Base-by-base conservation (phyloP, 139 green algal species). In the Yamagishiella unicocca region DNA sequence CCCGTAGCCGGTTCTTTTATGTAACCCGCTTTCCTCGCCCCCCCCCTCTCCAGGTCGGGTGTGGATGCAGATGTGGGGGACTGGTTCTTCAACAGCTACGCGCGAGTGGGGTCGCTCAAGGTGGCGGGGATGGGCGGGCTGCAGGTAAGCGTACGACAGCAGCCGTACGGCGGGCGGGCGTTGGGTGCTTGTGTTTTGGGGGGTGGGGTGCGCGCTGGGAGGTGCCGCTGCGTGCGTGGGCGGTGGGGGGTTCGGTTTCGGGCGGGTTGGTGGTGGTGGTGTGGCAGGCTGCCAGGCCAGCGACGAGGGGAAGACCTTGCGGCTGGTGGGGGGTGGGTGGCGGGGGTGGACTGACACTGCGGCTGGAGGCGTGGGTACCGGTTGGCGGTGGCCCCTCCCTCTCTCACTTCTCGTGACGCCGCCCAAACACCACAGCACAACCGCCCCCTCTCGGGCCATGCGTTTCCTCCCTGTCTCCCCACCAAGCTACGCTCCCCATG, bases 41-140 rank as follows among this genome's bases (percentile, higher is more conserved):
- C n/a, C n/a, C n/a, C n/a, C n/a, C n/a, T n/a, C 24, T 42, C 27
- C 50, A 84, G 55, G 45, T 84, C 77, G 14, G 54, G 31, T 2
- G 77, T 84, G 38, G 77, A 74, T 8, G 4, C 7, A 6, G 55
- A 73, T 29, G 77, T 84, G 35, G 55, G 55, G 55, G 55, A 55
- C 77, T 58, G 38, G 55, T 84, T 84, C 77, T 25, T 84, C 4
- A 42, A 37, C 38, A 43, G 38, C 55, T 84, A 61, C 77, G 29
- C 14, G 4, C 37, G 55, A 29, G 38, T 35, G 27, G 77, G 77
- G 1, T n/a, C 6, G 10, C 14, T 40, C 55, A 84, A 84, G 37
- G 37, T 45, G 35, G 53, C 33, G 12, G 55, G 77, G 8, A 38
- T 24, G 9, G 55, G 54, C 10, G 14, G 12, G 8, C 77, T 84